Conservation (phyloP, 1,139 yeast species). For the Zygosaccharomyces pseudobailii region DNA sequence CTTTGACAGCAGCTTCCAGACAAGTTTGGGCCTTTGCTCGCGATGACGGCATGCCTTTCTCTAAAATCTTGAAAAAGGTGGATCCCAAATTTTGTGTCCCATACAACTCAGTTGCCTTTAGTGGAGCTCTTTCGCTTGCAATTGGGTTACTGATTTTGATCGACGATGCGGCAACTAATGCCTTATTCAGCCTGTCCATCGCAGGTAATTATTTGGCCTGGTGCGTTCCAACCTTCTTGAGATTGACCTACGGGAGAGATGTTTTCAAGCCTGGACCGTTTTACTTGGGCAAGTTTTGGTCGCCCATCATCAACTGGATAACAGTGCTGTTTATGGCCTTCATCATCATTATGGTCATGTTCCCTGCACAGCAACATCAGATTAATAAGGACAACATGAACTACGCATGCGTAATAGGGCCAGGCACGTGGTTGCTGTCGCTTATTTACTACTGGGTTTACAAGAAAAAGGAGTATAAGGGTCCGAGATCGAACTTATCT, state of each 20-base stretch:
- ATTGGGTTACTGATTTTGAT: constrained; percentile 56
- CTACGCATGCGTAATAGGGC: constrained; percentile 53
- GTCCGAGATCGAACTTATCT: constrained; percentile 39
- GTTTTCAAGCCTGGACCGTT: constrained; percentile 62
- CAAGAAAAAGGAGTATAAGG: constrained; percentile 46
- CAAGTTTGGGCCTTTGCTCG: constrained; percentile 51
- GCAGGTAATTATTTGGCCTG: constrained; percentile 59
- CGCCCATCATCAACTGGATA: constrained; percentile 42
- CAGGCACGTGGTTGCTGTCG: constrained; percentile 45
- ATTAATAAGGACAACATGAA: constrained; percentile 48
- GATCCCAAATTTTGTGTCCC: constrained; percentile 51
- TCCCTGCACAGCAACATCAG: constrained; percentile 40
- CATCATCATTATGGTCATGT: constrained; percentile 44
- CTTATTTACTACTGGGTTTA: constrained; percentile 42
- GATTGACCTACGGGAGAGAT: constrained; percentile 43
- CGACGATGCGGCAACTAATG: constrained; percentile 53
- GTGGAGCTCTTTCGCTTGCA: constrained; percentile 42
- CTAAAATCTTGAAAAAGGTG: constrained; percentile 47
- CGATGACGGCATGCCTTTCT: constrained; percentile 47
- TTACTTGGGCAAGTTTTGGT: constrained; percentile 48
- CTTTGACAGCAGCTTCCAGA: constrained; percentile 47
- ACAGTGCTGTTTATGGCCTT: constrained; percentile 37
- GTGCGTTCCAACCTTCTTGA: constrained; percentile 51
- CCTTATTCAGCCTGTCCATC: constrained; percentile 52
- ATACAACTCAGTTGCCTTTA: constrained; percentile 51